Base-by-base conservation (phyloP, 179 eudicot species). In the Drosera spatulata region DNA sequence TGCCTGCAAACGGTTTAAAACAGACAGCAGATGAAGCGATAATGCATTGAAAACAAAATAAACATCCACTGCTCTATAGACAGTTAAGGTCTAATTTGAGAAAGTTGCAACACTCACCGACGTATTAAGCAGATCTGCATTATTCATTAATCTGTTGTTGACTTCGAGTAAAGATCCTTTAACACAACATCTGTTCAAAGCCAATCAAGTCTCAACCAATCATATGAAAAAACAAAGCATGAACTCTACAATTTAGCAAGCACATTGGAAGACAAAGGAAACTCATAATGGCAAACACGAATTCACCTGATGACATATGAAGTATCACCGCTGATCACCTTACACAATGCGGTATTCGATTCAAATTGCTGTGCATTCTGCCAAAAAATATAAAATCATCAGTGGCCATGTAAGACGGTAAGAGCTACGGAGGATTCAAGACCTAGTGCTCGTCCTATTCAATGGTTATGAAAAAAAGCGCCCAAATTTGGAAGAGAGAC, bases 351-450 rank as follows among this genome's bases (percentile, higher is more conserved):
- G 49, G 89, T 81, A 65, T 85, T 81, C 55, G 97, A 61, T 56
- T 86, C 93, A 50, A 93, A 86, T 67, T 82, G 88, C 59, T 89
- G 99, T 5, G 97, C 97, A 69, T 93, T 89, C 99, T 89, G 91
- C 77, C 74, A 5, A 47, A 50, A 3, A 50, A 50, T 50, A 0
- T 50, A 50, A 7, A 50, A 50, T 50, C 10, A 10, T 10, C 7
- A 46, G 11, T 46, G 53, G 11, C 13, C 13, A 4, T 10, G 13
- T 14, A 50, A 50, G n/a, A 50, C 13, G 3, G 13, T 10, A 22
- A 22, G 33, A 22, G 33, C 33, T 22, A 22, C 33, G 1, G 33
- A 22, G 33, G 33, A 22, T 22, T 22, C 33, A 22, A 22, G 33
- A 22, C 33, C 33, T 22, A 22, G 33, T 22, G 33, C 0, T 22